phyloP scores from a whole-genome alignment of 116 monocot genomes.

The Phalaenopsis hybrid region DNA sequence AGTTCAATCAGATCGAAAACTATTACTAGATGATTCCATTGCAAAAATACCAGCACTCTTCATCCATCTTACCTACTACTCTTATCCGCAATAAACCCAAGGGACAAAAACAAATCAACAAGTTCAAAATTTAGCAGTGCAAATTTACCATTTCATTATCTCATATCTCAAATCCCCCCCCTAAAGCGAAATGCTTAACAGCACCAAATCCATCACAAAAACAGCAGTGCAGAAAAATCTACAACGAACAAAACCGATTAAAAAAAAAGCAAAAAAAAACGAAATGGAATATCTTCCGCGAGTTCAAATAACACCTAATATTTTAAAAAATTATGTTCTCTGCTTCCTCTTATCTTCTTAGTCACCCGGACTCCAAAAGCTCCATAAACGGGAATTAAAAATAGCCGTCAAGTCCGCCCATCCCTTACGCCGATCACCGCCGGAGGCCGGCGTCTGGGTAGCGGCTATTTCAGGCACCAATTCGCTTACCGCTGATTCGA shows the following conservation, averaged over 20 bases:
- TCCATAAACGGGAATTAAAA: slow-evolving; percentile 58
- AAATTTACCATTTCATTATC: no score
- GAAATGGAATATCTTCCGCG: background rate
- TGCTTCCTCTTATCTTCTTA: slow-evolving; percentile 10
- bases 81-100: no score
- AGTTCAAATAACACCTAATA: background rate
- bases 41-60: no score
- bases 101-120: no score
- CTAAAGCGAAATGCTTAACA: background rate
- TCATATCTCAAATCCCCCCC: no score
- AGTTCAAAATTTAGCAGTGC: no score
- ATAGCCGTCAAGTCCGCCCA: slow-evolving; percentile 73
- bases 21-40: no score
- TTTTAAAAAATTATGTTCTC: background rate
- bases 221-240: background rate
- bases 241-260: background rate
- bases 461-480: background rate
- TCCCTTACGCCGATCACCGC: slow-evolving; percentile 25
- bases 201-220: background rate
- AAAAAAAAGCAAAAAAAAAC: background rate
- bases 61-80: no score
- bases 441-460: background rate
- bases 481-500: background rate
- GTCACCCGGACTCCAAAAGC: no score
- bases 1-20: no score